Percentiles rank a stretch among this genome's conserved stretches.
phyloP scores from a whole-genome alignment of 192 early-diverging fungal genomes.

The Geranomyces variabilis region DNA sequence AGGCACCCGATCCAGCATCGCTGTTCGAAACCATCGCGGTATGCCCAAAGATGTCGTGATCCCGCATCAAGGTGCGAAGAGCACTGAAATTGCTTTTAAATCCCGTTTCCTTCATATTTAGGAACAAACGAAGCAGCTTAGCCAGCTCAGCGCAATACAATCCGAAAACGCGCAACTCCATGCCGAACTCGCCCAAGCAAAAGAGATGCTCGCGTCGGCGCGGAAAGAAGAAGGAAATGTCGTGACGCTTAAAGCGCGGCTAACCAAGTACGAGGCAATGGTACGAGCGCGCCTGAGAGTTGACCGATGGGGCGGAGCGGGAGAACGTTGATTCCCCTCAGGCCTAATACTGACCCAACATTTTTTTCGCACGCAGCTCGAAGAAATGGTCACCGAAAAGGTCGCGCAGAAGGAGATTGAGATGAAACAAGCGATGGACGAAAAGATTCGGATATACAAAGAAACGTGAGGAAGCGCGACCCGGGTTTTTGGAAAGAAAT shows the following conservation, averaged over 20 bases:
- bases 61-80: background rate
- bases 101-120: background rate
- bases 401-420: slow-evolving; percentile 72
- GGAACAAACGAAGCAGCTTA: slow-evolving; percentile 41
- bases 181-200: slow-evolving; percentile 51
- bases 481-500: no score
- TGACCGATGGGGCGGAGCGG: no score
- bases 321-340: no score
- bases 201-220: slow-evolving; percentile 44
- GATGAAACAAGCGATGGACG: slow-evolving; percentile 74
- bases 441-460: slow-evolving; percentile 78
- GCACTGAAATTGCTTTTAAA: background rate
- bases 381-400: slow-evolving; percentile 71
- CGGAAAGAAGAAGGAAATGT: slow-evolving; percentile 53
- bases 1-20: slow-evolving; percentile 82
- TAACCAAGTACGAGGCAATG: slow-evolving; percentile 63
- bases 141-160: slow-evolving; percentile 48
- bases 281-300: slow-evolving; percentile 41
- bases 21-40: slow-evolving; percentile 65
- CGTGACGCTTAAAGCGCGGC: slow-evolving; percentile 54
- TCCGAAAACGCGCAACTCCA: slow-evolving; percentile 61
- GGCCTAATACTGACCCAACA: no score
- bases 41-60: slow-evolving; percentile 11
- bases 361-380: no score
- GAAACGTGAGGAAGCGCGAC: slow-evolving; percentile 74